phyloP scores from a whole-genome alignment of 1,139 yeast species.

The Pichia sp. region DNA sequence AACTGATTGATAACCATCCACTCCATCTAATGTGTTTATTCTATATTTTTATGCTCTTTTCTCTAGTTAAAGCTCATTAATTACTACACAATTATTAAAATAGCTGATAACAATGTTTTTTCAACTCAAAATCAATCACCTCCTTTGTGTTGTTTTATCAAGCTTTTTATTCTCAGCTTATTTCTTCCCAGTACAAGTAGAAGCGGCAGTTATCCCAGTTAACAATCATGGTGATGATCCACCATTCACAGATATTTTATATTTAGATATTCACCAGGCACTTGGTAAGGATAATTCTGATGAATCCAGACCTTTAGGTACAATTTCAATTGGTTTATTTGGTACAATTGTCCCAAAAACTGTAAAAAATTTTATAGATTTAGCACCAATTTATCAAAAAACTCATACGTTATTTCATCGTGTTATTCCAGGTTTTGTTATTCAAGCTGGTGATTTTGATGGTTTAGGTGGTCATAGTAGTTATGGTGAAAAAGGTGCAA shows the following conservation, averaged over 20 bases:
- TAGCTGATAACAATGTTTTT: too few species aligned
- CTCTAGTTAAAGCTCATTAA: too few species aligned
- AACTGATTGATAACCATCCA: too few species aligned
- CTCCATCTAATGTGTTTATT: too few species aligned
- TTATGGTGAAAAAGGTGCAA: conserved; percentile 47
- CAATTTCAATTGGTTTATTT: conserved; percentile 61
- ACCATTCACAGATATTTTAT: conserved; percentile 55
- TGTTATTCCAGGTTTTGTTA: conserved; percentile 70
- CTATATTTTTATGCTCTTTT: too few species aligned
- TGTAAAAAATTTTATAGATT: conserved; percentile 61
- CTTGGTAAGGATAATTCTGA: conserved; percentile 18
- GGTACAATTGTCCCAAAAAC: conserved; percentile 74
- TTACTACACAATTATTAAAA: too few species aligned
- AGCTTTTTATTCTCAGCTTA: too few species aligned
- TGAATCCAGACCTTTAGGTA: conserved; percentile 41
- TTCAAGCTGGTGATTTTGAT: conserved; percentile 78
- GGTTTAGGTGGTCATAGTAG: conserved; percentile 75
- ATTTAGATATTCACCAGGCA: conserved; percentile 55
- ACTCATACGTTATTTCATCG: conserved; percentile 64
- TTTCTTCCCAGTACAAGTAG: background rate
- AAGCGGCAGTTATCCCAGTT: background rate
- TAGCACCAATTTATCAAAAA: conserved; percentile 52
- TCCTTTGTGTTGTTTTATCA: too few species aligned
- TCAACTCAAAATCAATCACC: too few species aligned
- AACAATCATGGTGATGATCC: conserved; percentile 39